Evolutionary conservation across 2,329 filamentous ascomycete species (phyloP), one percentile per base, ranked within the genome.

Genomic region (Arthroderma sp.): DNA sequence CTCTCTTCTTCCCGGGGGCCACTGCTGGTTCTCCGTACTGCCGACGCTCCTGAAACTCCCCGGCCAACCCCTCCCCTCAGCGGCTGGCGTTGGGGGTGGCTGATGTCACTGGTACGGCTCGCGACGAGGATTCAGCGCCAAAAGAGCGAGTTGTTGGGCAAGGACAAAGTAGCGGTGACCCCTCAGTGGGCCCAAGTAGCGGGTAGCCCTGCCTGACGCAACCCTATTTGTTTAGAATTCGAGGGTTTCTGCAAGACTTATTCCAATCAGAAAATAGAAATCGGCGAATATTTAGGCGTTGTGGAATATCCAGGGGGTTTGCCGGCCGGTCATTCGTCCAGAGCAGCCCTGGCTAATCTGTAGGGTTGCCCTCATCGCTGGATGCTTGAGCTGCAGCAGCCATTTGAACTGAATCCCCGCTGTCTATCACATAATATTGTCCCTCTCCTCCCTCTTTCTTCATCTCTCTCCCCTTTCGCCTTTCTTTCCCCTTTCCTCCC

Each of bases 401-500:
- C 37, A 54, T 54, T n/a, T 54, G 52, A 54, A 54, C 19, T 51
- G 52, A 54, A 54, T 54, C 56, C 49, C 58, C 59, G 8, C 54
- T 49, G 39, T 56, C 52, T 25, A 54, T 54, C 58, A 23, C 53
- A 55, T 55, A 35, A 31, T 58, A 39, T 53, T 37, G 39, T 35
- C 56, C 54, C 54, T 53, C 56, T 52, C 39, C 53, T 52, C 39
- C 52, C 39, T 38, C 38, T 44, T 58, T 61, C 55, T 62, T 62
- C 61, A 61, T 59, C 58, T 57, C 59, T 61, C 55, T 54, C 55
- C 49, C 52, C 38, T 37, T 38, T 59, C 56, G 56, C 61, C 60
- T 63, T 62, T 60, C 60, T 56, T 55, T 62, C 59, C 59, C 62
- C 59, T 60, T 63, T 56, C 52, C 58, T 60, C 44, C 58, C 61